A percentile compares a stretch with the other conserved stretches of the same genome.
These are phyloP conservation scores for Nitzschia inconspicua DNA, from an alignment of 108 stramenopile species.

Conservation along the genomic window DNA sequence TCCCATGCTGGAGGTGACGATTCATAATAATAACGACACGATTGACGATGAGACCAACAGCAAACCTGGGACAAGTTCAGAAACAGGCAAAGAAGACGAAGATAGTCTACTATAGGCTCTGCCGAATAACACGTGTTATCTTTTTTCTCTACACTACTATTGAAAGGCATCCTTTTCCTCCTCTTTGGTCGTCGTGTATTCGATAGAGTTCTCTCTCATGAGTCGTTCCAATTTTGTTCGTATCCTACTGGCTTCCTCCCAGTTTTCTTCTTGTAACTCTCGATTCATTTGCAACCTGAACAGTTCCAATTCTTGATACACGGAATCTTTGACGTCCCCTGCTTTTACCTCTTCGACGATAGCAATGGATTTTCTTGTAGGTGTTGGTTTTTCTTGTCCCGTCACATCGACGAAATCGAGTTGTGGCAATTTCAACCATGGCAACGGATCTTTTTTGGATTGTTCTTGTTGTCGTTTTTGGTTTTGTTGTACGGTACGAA, in stretches of 20 bases:
- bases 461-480: background rate
- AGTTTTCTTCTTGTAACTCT: slow-evolving; percentile 38
- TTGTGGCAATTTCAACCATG: slow-evolving; percentile 69
- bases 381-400: slow-evolving; percentile 36
- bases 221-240: slow-evolving; percentile 43
- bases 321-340: slow-evolving; percentile 12
- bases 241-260: slow-evolving; percentile 36
- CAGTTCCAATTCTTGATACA: slow-evolving; percentile 38
- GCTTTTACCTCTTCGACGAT: slow-evolving; percentile 3
- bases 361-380: background rate
- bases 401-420: slow-evolving; percentile 81
- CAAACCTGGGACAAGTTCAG: too few species aligned
- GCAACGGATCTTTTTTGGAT: slow-evolving; percentile 51
- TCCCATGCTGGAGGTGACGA: too few species aligned
- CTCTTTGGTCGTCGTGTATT: too few species aligned
- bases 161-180: too few species aligned
- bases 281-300: slow-evolving; percentile 31
- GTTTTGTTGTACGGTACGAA: slow-evolving; percentile 19
- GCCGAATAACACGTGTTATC: too few species aligned
- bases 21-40: too few species aligned
- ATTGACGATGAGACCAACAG: too few species aligned
- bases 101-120: too few species aligned
- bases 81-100: too few species aligned
- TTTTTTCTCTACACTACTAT: too few species aligned
- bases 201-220: slow-evolving; percentile 43